Evolutionary conservation across 768 basidiomycete genomes (phyloP).

Genomic region (Mycena chlorophos): DNA sequence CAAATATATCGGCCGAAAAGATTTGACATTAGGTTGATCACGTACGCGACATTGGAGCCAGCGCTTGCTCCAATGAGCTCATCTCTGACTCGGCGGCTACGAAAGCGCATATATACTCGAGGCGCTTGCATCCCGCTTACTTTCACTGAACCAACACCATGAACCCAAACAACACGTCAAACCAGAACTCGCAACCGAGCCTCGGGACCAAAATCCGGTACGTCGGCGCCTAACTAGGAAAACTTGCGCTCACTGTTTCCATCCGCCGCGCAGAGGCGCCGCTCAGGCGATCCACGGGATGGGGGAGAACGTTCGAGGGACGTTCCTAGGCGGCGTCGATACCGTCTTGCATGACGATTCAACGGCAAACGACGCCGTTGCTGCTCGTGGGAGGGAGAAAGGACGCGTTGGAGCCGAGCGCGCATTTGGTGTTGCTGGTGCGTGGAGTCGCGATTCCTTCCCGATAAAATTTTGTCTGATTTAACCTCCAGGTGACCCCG

Average conservation of each 20-base stretch:
- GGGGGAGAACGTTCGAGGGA: constrained; percentile 21
- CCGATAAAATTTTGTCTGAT: no score
- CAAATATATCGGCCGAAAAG: no score
- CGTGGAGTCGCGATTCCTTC: neutral
- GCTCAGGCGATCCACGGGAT: constrained; percentile 13
- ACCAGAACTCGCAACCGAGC: constrained; percentile 1
- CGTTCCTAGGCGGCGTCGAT: constrained; percentile 19
- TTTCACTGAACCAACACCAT: neutral
- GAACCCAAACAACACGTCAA: neutral
- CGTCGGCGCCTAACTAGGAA: neutral
- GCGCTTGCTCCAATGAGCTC: constrained; percentile 15
- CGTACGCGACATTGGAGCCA: no score
- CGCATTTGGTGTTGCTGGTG: neutral
- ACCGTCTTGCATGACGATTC: constrained; percentile 15
- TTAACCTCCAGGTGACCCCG: no score
- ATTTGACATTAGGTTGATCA: no score
- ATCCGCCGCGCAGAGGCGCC: constrained; percentile 8
- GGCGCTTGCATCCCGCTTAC: neutral
- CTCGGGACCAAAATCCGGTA: constrained; percentile 15
- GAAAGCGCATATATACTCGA: neutral
- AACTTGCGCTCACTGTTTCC: neutral
- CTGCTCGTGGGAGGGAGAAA: constrained; percentile 12
- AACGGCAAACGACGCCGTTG: constrained; percentile 12
- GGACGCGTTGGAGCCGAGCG: neutral
- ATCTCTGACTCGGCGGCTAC: constrained; percentile 1